These are phyloP conservation scores for Clonostachys rosea DNA, from an alignment of 2,329 filamentous ascomycete species.

Conservation along the genomic window DNA sequence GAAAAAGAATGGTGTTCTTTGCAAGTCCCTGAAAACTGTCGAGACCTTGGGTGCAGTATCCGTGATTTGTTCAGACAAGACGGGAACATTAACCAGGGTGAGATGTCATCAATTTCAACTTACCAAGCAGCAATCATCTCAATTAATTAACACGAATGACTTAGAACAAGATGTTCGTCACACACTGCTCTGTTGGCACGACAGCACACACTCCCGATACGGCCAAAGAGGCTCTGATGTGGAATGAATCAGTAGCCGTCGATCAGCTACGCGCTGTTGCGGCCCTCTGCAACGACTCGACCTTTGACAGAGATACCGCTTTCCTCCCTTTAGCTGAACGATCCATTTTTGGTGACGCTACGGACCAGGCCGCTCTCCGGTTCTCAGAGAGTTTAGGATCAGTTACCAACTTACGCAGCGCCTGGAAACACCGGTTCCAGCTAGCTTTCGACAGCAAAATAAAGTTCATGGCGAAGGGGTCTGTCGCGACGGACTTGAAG, in stretches of 20 bases:
- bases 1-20: slow-evolving; percentile 71
- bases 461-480: slow-evolving; percentile 72
- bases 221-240: slow-evolving; percentile 37
- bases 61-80: slow-evolving; percentile 74
- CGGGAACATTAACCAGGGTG: slow-evolving; percentile 61
- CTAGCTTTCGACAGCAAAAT: slow-evolving; percentile 79
- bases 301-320: slow-evolving; percentile 60
- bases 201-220: slow-evolving; percentile 47
- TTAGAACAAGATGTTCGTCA: slow-evolving; percentile 40
- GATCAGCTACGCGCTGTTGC: slow-evolving; percentile 56
- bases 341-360: slow-evolving; percentile 70
- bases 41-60: slow-evolving; percentile 71
- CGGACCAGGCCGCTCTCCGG: slow-evolving; percentile 69
- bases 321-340: slow-evolving; percentile 54
- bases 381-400: slow-evolving; percentile 58
- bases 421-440: slow-evolving; percentile 64
- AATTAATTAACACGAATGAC: slow-evolving; percentile 58
- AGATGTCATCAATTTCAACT: slow-evolving; percentile 6
- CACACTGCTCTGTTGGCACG: slow-evolving; percentile 49
- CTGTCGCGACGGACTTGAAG: slow-evolving; percentile 34
- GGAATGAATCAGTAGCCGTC: slow-evolving; percentile 30
- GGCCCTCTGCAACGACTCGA: slow-evolving; percentile 69
- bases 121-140: not conserved
- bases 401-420: slow-evolving; percentile 52
- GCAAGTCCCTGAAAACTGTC: slow-evolving; percentile 75